Evolutionary conservation across 441 rosid genomes (phyloP).

Genomic region (Croton laevigatus): DNA sequence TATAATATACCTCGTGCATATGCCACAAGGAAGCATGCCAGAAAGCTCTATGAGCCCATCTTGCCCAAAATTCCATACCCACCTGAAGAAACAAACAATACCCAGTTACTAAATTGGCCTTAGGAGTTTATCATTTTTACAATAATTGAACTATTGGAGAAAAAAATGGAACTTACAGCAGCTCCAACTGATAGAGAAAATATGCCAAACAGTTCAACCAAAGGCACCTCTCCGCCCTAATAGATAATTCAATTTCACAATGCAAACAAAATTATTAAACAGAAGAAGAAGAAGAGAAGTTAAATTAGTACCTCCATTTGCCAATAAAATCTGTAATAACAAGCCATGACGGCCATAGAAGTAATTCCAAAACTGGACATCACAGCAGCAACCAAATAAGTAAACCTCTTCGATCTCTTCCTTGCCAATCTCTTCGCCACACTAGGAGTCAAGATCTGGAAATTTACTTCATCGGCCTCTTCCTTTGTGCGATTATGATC

Average conservation of each 20-base stretch:
- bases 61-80: slow-evolving; percentile 99
- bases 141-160: neutral
- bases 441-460: slow-evolving; percentile 45
- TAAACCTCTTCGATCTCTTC: slow-evolving; percentile 79
- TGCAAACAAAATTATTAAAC: neutral
- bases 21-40: slow-evolving; percentile 98
- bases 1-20: slow-evolving; percentile 62
- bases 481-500: no score
- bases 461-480: slow-evolving; percentile 23
- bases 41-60: slow-evolving; percentile 96
- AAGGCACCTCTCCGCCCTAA: slow-evolving; percentile 77
- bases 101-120: neutral
- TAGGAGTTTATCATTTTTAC: neutral
- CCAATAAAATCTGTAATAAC: slow-evolving; percentile 92
- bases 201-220: slow-evolving; percentile 81
- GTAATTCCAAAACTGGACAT: slow-evolving; percentile 91
- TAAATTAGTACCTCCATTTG: slow-evolving; percentile 70
- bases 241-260: slow-evolving; percentile 8
- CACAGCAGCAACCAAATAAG: slow-evolving; percentile 79
- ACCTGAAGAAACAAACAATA: slow-evolving; percentile 46
- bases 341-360: slow-evolving; percentile 90
- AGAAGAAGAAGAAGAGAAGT: neutral
- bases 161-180: slow-evolving; percentile 53
- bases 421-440: slow-evolving; percentile 58
- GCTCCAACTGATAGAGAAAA: slow-evolving; percentile 92